Conservation (phyloP, 352 stramenopile species). For the Pythium dissimile region DNA sequence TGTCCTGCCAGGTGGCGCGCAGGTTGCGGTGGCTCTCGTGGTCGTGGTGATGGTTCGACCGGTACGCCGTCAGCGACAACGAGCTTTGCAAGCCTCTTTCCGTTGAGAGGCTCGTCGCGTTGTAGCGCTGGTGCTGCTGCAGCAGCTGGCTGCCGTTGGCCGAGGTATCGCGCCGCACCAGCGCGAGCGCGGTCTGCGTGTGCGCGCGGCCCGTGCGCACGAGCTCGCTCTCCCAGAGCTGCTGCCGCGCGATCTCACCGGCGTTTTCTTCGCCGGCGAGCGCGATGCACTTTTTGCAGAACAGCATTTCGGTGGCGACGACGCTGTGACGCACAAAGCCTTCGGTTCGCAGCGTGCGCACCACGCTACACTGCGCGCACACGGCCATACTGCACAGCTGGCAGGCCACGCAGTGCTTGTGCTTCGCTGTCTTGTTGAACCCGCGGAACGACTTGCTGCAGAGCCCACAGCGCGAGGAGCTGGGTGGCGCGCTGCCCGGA, state of each 20-base stretch:
- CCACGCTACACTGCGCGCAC: slow-evolving; percentile 19
- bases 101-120: slow-evolving; percentile 1
- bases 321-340: slow-evolving; percentile 11
- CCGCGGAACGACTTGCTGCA: slow-evolving; percentile 24
- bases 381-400: slow-evolving; percentile 21
- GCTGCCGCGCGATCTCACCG: slow-evolving; percentile 53
- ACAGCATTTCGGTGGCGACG: slow-evolving; percentile 44
- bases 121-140: neutral
- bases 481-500: neutral
- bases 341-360: slow-evolving; percentile 18
- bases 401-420: slow-evolving; percentile 16
- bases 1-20: slow-evolving; percentile 16
- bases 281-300: slow-evolving; percentile 64
- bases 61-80: neutral
- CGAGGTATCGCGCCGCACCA: slow-evolving; percentile 7
- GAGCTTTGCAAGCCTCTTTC: neutral
- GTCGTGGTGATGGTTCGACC: neutral
- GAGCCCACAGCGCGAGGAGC: slow-evolving; percentile 16
- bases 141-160: slow-evolving; percentile 12
- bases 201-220: slow-evolving; percentile 20
- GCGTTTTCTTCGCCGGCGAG: slow-evolving; percentile 50
- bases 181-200: slow-evolving; percentile 19
- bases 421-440: no score
- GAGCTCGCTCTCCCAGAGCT: slow-evolving; percentile 41
- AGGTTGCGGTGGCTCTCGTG: neutral